Evolutionary conservation across 1,284 basidiomycete genomes (phyloP).

Genomic region (Fomitiporia mediterranea): DNA sequence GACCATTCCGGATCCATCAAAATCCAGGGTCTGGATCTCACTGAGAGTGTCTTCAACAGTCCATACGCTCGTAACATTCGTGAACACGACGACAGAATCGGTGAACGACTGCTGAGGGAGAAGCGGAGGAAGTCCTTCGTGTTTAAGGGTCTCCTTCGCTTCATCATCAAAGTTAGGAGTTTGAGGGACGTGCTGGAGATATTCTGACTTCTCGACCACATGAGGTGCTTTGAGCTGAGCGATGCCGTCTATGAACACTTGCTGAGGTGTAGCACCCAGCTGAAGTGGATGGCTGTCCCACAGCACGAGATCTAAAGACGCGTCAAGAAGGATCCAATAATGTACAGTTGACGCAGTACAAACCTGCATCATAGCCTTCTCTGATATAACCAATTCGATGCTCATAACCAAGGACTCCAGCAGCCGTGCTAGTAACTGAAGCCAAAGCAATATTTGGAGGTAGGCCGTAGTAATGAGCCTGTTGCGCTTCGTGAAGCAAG

Average conservation of each 20-base stretch:
- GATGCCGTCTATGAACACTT: constrained; percentile 25
- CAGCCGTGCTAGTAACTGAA: constrained; percentile 45
- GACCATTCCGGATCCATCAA: constrained; percentile 31
- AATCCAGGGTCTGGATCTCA: constrained; percentile 23
- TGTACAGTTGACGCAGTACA: constrained; percentile 1
- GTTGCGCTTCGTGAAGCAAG: constrained; percentile 48
- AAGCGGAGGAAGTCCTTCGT: constrained; percentile 27
- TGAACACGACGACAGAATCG: constrained; percentile 46
- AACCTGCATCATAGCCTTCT: constrained; percentile 33
- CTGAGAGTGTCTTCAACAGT: constrained; percentile 28
- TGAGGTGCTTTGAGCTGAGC: constrained; percentile 20
- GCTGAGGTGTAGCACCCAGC: constrained; percentile 38
- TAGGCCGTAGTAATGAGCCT: constrained; percentile 43
- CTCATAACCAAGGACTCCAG: constrained; percentile 42
- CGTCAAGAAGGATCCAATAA: not conserved
- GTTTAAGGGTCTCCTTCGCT: constrained; percentile 24
- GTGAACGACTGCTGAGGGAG: constrained; percentile 10
- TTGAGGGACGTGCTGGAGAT: constrained; percentile 21
- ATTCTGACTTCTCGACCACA: constrained; percentile 20
- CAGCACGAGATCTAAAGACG: constrained; percentile 43
- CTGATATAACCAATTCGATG: constrained; percentile 50
- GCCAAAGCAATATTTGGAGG: constrained; percentile 29
- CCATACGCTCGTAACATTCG: constrained; percentile 51
- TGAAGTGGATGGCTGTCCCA: constrained; percentile 50
- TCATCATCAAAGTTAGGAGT: constrained; percentile 25